Percentiles rank a stretch among this genome's conserved stretches.
These are phyloP conservation scores for Pseudozyma tsukubaensis DNA, from an alignment of 1,284 basidiomycete genomes.

Conservation along the genomic window DNA sequence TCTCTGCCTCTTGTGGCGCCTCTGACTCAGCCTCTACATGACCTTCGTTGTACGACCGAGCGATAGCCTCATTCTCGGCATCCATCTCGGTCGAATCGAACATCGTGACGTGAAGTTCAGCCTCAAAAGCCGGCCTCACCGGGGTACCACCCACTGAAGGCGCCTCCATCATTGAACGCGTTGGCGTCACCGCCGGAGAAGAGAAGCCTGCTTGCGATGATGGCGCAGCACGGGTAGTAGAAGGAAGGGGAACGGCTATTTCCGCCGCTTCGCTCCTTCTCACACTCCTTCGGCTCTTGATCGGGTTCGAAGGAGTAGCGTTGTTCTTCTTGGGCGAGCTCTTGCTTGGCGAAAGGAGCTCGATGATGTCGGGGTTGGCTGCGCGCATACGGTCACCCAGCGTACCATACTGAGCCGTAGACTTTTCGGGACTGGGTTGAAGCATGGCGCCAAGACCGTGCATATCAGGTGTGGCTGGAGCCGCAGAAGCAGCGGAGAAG, in stretches of 20 bases:
- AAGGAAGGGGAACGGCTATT: slow-evolving; percentile 10
- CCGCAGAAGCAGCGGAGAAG: slow-evolving; percentile 25
- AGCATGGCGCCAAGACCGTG: slow-evolving; percentile 24
- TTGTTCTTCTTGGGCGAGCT: slow-evolving; percentile 24
- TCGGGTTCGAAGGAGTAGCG: slow-evolving; percentile 6
- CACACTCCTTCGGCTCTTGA: slow-evolving; percentile 24
- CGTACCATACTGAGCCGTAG: slow-evolving; percentile 27
- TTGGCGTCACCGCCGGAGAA: slow-evolving; percentile 5
- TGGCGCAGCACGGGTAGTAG: slow-evolving; percentile 7
- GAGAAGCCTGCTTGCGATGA: background rate
- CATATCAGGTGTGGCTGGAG: slow-evolving; percentile 35
- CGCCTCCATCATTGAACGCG: background rate
- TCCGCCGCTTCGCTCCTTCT: slow-evolving; percentile 39
- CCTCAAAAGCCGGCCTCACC: slow-evolving; percentile 24
- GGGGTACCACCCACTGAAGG: background rate
- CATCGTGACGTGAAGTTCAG: slow-evolving; percentile 40
- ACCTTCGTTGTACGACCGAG: slow-evolving; percentile 9
- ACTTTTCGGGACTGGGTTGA: slow-evolving; percentile 14
- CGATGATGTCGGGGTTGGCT: slow-evolving; percentile 26
- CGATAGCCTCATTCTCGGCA: slow-evolving; percentile 30
- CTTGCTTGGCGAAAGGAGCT: slow-evolving; percentile 27
- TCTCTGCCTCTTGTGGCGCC: background rate
- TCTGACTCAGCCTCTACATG: slow-evolving; percentile 5
- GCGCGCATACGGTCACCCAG: slow-evolving; percentile 39
- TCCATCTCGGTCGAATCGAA: slow-evolving; percentile 32